A percentile compares a stretch with the other conserved stretches of the same genome.
Conservation (phyloP, 208 protist genomes). For the Leptomonas pyrrhocoris region DNA sequence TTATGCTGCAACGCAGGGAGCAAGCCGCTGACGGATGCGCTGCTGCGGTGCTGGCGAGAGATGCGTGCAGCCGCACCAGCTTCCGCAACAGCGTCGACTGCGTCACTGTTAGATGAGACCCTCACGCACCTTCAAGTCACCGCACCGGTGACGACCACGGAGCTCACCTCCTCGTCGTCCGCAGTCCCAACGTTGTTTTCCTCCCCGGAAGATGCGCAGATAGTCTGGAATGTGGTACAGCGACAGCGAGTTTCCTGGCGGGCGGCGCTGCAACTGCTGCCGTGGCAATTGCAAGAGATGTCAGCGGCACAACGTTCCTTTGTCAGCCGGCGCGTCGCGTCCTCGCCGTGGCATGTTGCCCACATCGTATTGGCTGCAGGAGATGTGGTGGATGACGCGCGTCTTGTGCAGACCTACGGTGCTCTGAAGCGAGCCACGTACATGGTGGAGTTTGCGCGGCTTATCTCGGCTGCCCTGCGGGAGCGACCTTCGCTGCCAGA, state of each 20-base stretch:
- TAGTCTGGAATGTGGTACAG: conserved; percentile 60
- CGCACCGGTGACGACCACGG: not conserved
- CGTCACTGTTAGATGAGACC: conserved; percentile 43
- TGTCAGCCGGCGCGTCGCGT: conserved; percentile 5
- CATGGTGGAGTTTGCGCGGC: conserved; percentile 54
- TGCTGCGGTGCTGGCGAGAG: conserved; percentile 28
- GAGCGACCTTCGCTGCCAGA: conserved; percentile 46
- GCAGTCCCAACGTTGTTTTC: not conserved
- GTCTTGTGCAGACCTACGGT: conserved; percentile 36
- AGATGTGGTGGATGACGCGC: conserved; percentile 31
- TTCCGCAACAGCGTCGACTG: conserved; percentile 9
- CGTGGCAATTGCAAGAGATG: conserved; percentile 48
- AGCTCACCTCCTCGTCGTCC: not conserved
- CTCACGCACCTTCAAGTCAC: conserved; percentile 8
- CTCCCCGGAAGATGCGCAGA: conserved; percentile 28
- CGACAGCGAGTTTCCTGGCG: conserved; percentile 57
- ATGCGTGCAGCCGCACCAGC: conserved; percentile 10
- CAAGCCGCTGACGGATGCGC: not conserved
- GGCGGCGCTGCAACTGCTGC: conserved; percentile 42
- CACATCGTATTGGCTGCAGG: conserved; percentile 37
- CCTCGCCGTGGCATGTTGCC: conserved; percentile 26
- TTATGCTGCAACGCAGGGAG: not conserved
- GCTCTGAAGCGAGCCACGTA: conserved; percentile 32
- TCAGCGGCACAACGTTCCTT: conserved; percentile 38
- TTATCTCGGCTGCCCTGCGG: conserved; percentile 53